These are phyloP conservation scores for Annulohypoxylon stygium DNA, from an alignment of 495 filamentous ascomycete species.

Conservation along the genomic window DNA sequence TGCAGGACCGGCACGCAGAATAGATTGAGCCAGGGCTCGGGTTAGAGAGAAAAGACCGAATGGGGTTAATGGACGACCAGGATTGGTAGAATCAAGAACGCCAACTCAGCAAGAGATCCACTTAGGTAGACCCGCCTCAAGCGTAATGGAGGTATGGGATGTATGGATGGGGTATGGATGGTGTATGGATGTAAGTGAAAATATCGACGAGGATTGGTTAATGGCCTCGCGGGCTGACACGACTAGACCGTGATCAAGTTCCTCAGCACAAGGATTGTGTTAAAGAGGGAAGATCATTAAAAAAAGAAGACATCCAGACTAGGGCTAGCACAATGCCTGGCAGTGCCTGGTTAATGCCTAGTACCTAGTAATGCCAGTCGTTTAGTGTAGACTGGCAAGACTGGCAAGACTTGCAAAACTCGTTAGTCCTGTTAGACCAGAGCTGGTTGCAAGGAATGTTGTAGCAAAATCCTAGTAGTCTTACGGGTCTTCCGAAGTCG, in stretches of 20 bases:
- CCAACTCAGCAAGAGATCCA: slow-evolving; percentile 52
- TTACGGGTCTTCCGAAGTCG: slow-evolving; percentile 21
- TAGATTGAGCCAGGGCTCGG: slow-evolving; percentile 37
- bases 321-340: no score
- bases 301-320: slow-evolving; percentile 1
- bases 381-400: slow-evolving; percentile 3
- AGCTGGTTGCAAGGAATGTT: slow-evolving; percentile 44
- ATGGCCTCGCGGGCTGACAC: slow-evolving; percentile 50
- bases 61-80: slow-evolving; percentile 29
- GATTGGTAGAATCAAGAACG: slow-evolving; percentile 42
- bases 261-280: slow-evolving; percentile 41
- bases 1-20: slow-evolving; percentile 41
- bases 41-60: slow-evolving; percentile 34
- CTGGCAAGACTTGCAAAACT: not conserved
- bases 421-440: not conserved
- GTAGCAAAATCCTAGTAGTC: slow-evolving; percentile 30
- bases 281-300: slow-evolving; percentile 23
- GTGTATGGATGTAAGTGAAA: slow-evolving; percentile 29
- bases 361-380: not conserved
- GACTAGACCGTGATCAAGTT: slow-evolving; percentile 39
- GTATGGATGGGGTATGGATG: slow-evolving; percentile 12
- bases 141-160: slow-evolving; percentile 18
- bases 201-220: slow-evolving; percentile 47
- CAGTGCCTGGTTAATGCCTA: no score
- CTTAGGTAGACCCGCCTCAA: slow-evolving; percentile 43